Evolutionary conservation across 495 filamentous ascomycete genomes (phyloP).

Genomic region (Xylona heveae): DNA sequence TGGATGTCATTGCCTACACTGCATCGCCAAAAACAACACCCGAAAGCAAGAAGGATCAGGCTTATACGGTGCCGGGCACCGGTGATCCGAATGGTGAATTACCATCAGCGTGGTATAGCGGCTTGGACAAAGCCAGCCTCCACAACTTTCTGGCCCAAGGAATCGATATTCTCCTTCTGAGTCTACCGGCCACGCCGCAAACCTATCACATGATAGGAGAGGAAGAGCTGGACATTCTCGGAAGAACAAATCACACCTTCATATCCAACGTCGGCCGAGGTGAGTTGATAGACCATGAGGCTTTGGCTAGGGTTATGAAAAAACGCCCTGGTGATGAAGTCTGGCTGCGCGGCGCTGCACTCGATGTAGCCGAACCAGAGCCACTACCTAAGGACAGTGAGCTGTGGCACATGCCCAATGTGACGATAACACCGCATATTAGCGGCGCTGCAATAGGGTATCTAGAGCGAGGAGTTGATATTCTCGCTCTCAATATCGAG

Average conservation of each 20-base stretch:
- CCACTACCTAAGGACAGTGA: conserved; percentile 48
- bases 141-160: conserved; percentile 44
- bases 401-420: conserved; percentile 53
- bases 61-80: conserved; percentile 40
- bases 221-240: conserved; percentile 45
- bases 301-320: conserved; percentile 40
- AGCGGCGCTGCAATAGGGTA: conserved; percentile 23
- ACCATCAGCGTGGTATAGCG: conserved; percentile 53
- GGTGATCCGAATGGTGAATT: conserved; percentile 57
- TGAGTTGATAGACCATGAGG: conserved; percentile 44
- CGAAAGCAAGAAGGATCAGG: neutral
- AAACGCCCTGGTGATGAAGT: too few species aligned
- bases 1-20: neutral
- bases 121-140: conserved; percentile 33
- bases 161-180: conserved; percentile 56
- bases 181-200: conserved; percentile 46
- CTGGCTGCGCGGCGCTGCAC: conserved; percentile 41
- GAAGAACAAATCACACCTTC: conserved; percentile 30
- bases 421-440: conserved; percentile 62
- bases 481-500: neutral
- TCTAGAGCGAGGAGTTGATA: neutral
- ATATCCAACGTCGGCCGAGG: conserved; percentile 61
- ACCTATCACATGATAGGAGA: conserved; percentile 39
- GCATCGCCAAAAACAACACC: neutral
- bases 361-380: conserved; percentile 80